Conservation (phyloP, 371 early-diverging fungal genomes). For the Batrachochytrium dendrobatidis region DNA sequence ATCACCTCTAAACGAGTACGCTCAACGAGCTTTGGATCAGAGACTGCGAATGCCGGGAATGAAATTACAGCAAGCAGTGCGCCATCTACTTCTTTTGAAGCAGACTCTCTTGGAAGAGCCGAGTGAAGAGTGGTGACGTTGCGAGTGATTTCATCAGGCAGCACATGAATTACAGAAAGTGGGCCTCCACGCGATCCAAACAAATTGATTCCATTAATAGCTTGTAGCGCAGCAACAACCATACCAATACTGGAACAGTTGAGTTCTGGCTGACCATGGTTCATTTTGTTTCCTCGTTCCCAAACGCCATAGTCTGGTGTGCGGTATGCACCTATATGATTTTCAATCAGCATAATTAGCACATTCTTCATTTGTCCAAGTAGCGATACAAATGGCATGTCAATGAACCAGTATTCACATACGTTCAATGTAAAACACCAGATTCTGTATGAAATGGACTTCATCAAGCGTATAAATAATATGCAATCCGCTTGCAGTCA, state of each 20-base stretch:
- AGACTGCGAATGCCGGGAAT: slow-evolving; percentile 84
- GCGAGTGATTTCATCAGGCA: slow-evolving; percentile 81
- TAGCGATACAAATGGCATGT: neutral
- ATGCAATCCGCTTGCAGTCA: slow-evolving; percentile 73
- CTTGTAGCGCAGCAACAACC: slow-evolving; percentile 80
- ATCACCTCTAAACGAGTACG: slow-evolving; percentile 67
- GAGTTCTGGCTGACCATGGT: slow-evolving; percentile 80
- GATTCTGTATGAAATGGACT: slow-evolving; percentile 84
- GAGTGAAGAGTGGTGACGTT: slow-evolving; percentile 75
- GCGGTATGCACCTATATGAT: slow-evolving; percentile 31
- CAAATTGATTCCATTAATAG: slow-evolving; percentile 80
- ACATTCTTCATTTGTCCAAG: neutral
- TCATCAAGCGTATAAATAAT: slow-evolving; percentile 82
- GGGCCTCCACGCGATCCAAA: slow-evolving; percentile 79
- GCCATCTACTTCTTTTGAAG: slow-evolving; percentile 84
- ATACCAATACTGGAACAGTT: slow-evolving; percentile 87
- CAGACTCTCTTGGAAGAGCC: slow-evolving; percentile 80
- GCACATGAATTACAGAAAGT: slow-evolving; percentile 72
- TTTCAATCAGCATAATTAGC: neutral
- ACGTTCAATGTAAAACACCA: slow-evolving; percentile 85
- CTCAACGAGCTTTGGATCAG: slow-evolving; percentile 56
- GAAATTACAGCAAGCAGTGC: slow-evolving; percentile 79
- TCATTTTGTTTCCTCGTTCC: slow-evolving; percentile 88
- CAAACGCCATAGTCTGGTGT: slow-evolving; percentile 88
- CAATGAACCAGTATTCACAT: slow-evolving; percentile 13